Evolutionary conservation across 768 basidiomycete species (phyloP), one percentile per base, ranked within the genome.

Genomic region (Serendipita sp.): DNA sequence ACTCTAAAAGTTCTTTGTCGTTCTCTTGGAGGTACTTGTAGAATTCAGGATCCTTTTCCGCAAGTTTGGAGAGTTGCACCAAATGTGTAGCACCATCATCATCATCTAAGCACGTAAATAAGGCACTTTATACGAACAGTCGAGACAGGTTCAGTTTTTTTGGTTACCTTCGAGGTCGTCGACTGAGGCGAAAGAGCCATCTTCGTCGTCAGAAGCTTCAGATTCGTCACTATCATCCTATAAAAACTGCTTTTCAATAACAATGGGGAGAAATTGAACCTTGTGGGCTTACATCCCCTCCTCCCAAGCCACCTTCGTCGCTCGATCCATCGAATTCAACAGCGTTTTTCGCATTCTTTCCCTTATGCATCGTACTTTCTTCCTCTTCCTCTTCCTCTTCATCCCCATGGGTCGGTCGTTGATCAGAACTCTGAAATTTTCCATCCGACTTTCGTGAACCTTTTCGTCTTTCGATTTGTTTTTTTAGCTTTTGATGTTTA

Each of bases 21-120:
- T 99, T 93, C 75, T 98, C 91, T 76, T 94, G 87, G 1, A 99
- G 79, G 72, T 94, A 99, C 75, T 94, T 91, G 85, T 84, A 99
- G 76, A 98, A 99, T 71, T 96, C 95, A n/a, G 95, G 95, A 73
- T 99, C 95, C 73, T 91, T 92, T 74, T 95, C 88, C 1, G 90
- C 90, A 41, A 99, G 81, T 71, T 89, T 85, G 44, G 89, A 85
- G 13, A 99, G 81, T 64, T 95, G 89, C 51, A 84, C 74, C 66
- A 91, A 76, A 77, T 97, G 95, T 3, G 78, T 74, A 63, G 78
- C 77, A 28, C 86, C 90, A 65, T 89, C 87, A 63, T 86, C 88
- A 85, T 72, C 44, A 68, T 68, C 64, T 56, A 60, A 16, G 13
- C 28, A 28, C 52, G 66, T 13, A 64, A 30, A 30, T 32, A n/a